Evolutionary conservation across 208 protist species (phyloP).

Genomic region (Histomonas meleagridis): DNA sequence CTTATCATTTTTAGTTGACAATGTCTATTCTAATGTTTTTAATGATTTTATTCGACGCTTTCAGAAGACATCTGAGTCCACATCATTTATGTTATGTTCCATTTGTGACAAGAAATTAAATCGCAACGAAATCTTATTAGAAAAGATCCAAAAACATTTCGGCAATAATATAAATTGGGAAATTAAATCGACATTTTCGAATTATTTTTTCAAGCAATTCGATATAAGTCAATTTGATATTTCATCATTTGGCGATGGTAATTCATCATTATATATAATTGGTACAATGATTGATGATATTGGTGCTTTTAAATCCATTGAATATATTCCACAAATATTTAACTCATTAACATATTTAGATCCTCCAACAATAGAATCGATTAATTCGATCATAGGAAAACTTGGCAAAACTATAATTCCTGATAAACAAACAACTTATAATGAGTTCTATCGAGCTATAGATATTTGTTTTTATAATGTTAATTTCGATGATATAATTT

Average conservation of each 20-base stretch:
- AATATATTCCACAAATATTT: not conserved
- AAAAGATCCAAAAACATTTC: not conserved
- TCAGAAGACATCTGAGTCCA: not conserved
- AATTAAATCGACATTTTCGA: not conserved
- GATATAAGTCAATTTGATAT: not conserved
- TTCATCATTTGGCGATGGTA: not conserved
- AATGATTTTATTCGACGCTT: not conserved
- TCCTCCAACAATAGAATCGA: not conserved
- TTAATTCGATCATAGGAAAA: not conserved
- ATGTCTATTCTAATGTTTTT: not conserved
- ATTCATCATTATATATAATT: not conserved
- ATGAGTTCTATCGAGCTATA: too few species aligned
- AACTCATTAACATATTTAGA: not conserved
- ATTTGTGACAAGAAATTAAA: not conserved
- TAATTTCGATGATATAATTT: too few species aligned
- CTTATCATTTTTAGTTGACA: not conserved
- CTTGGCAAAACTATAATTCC: not conserved
- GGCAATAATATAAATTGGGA: not conserved
- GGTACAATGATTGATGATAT: not conserved
- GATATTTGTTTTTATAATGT: too few species aligned
- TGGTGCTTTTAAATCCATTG: not conserved
- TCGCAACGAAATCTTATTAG: not conserved
- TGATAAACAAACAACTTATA: not conserved
- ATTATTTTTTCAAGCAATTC: not conserved
- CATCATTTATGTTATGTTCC: not conserved